These are phyloP conservation scores for Rhizophora mangle DNA, from an alignment of 345 rosid species.

Conservation along the genomic window DNA sequence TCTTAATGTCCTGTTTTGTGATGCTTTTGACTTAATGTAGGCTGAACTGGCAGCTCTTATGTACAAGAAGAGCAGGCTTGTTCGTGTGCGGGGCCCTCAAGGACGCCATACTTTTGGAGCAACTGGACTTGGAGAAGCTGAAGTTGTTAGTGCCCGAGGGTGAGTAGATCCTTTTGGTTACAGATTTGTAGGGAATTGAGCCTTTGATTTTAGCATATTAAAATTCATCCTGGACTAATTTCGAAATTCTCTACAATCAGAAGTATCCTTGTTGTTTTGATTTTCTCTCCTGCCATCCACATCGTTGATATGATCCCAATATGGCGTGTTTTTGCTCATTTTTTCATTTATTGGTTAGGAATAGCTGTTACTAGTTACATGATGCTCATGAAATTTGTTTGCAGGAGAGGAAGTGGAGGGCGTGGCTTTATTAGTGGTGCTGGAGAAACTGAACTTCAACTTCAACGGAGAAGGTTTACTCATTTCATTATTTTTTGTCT, in stretches of 20 bases:
- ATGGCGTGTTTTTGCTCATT: neutral
- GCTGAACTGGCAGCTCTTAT: slow-evolving; percentile 88
- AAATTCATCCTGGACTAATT: too few relatives aligned
- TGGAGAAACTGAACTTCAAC: slow-evolving; percentile 98
- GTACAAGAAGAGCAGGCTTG: slow-evolving; percentile 89
- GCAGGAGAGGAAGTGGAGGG: slow-evolving; percentile 96
- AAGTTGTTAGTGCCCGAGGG: slow-evolving; percentile 99
- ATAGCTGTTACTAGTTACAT: neutral
- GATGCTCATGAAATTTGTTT: slow-evolving; percentile 17
- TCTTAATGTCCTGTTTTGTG: slow-evolving; percentile 9
- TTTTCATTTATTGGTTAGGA: neutral
- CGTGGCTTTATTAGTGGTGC: slow-evolving; percentile 92
- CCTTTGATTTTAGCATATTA: too few relatives aligned
- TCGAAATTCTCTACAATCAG: too few relatives aligned
- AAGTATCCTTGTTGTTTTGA: too few relatives aligned
- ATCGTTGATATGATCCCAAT: too few relatives aligned
- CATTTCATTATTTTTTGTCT: neutral
- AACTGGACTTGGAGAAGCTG: slow-evolving; percentile 63
- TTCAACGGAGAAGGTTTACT: slow-evolving; percentile 78
- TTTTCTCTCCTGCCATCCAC: neutral
- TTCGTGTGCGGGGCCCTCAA: slow-evolving; percentile 71
- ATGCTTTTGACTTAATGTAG: slow-evolving; percentile 34
- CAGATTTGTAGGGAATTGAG: too few relatives aligned
- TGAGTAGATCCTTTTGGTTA: slow-evolving; percentile 26
- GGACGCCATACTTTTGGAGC: slow-evolving; percentile 74